Evolutionary conservation across 179 eudicot genomes (phyloP).

Genomic region (Spinacia oleracea): DNA sequence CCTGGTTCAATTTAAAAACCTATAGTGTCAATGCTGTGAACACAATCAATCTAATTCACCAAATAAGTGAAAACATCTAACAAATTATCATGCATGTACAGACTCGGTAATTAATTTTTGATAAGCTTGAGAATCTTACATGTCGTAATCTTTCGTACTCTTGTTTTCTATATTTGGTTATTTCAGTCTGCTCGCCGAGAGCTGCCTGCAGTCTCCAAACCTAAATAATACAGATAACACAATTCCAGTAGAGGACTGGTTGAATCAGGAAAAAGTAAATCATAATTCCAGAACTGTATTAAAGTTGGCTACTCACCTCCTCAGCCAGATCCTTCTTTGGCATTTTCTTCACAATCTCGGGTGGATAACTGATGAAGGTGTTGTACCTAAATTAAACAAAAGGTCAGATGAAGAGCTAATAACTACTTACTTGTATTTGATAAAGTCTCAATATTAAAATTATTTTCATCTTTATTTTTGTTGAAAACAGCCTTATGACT

Average conservation of each 20-base stretch:
- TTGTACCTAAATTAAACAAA: slow-evolving; percentile 55
- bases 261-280: background rate
- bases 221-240: too few species aligned
- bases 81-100: slow-evolving; percentile 5
- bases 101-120: too few species aligned
- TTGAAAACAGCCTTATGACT: background rate
- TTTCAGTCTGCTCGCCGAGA: slow-evolving; percentile 89
- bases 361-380: slow-evolving; percentile 85
- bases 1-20: too few species aligned
- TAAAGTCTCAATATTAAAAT: background rate
- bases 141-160: slow-evolving; percentile 88
- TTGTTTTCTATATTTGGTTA: slow-evolving; percentile 79
- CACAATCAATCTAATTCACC: too few species aligned
- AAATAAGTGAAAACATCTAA: background rate
- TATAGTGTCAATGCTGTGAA: too few species aligned
- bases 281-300: background rate
- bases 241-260: background rate
- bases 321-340: slow-evolving; percentile 97
- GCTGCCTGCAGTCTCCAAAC: slow-evolving; percentile 99
- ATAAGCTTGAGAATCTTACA: slow-evolving; percentile 42
- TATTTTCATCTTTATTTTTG: background rate
- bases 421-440: background rate
- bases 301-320: slow-evolving; percentile 48
- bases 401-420: slow-evolving; percentile 9
- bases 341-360: slow-evolving; percentile 94